Evolutionary conservation across 164 flowering plant species (phyloP).

Genomic region (Macadamia tetraphylla): DNA sequence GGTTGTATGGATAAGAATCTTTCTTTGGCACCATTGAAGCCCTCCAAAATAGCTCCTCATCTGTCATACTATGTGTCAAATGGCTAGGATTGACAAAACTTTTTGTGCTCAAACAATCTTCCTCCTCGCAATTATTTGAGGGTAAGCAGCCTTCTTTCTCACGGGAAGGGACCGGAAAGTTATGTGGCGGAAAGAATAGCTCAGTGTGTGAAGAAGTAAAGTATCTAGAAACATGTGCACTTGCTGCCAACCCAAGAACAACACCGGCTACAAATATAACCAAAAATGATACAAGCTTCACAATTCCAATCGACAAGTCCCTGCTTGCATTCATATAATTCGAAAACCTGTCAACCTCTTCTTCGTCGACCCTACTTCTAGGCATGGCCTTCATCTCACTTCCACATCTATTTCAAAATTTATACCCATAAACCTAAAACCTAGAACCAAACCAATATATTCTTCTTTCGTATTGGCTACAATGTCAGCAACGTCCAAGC

Average conservation of each 20-base stretch:
- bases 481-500: not conserved
- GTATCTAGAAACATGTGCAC: slow-evolving; percentile 18
- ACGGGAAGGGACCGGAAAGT: not conserved
- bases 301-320: slow-evolving; percentile 19
- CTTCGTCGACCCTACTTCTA: slow-evolving; percentile 18
- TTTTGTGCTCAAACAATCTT: slow-evolving; percentile 15
- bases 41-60: slow-evolving; percentile 34
- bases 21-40: slow-evolving; percentile 33
- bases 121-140: slow-evolving; percentile 1
- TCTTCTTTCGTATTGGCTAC: not conserved
- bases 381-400: slow-evolving; percentile 13
- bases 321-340: slow-evolving; percentile 10
- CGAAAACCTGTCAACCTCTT: slow-evolving; percentile 10
- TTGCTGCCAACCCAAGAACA: slow-evolving; percentile 28
- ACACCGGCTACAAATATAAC: slow-evolving; percentile 28
- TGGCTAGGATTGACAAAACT: slow-evolving; percentile 17
- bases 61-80: slow-evolving; percentile 25
- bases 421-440: not conserved
- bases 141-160: slow-evolving; percentile 4
- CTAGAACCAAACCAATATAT: not conserved
- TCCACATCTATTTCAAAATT: not conserved
- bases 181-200: slow-evolving; percentile 16
- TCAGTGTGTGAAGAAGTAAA: slow-evolving; percentile 16
- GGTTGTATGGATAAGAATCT: slow-evolving; percentile 23
- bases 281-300: slow-evolving; percentile 22